Evolutionary conservation across 1,284 basidiomycete genomes (phyloP).

Genomic region (Trametes versicolor): DNA sequence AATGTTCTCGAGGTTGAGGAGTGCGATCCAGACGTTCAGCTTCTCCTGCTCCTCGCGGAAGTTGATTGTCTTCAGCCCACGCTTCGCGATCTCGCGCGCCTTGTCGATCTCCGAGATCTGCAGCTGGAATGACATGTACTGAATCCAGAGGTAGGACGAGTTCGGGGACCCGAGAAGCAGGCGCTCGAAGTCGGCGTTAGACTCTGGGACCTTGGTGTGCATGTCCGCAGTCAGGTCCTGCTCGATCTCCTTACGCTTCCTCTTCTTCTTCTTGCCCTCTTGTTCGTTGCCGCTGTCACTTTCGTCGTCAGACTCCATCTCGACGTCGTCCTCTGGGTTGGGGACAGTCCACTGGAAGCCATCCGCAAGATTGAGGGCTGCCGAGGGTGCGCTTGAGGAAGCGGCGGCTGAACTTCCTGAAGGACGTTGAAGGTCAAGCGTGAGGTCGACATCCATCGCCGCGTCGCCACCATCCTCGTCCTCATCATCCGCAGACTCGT

Average conservation of each 20-base stretch:
- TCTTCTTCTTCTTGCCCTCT: constrained; percentile 68
- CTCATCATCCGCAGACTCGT: constrained; percentile 52
- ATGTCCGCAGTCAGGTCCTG: constrained; percentile 88
- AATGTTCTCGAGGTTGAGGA: constrained; percentile 94
- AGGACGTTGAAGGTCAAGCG: constrained; percentile 28
- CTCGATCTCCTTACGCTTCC: constrained; percentile 76
- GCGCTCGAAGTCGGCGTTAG: constrained; percentile 94
- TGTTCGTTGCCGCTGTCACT: constrained; percentile 61
- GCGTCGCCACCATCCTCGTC: constrained; percentile 18
- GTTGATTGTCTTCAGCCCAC: constrained; percentile 89
- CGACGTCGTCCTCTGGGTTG: constrained; percentile 48
- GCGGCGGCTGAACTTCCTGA: constrained; percentile 5
- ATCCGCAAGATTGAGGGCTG: constrained; percentile 60
- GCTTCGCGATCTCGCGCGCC: constrained; percentile 87
- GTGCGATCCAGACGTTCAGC: constrained; percentile 97
- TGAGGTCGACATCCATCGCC: constrained; percentile 50
- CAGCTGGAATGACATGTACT: constrained; percentile 99
- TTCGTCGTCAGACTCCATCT: constrained; percentile 51
- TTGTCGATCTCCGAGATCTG: constrained; percentile 96
- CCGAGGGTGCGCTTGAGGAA: constrained; percentile 18
- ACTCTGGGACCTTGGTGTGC: constrained; percentile 87
- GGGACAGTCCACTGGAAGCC: constrained; percentile 78
- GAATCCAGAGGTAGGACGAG: constrained; percentile 98
- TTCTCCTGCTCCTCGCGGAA: constrained; percentile 98
- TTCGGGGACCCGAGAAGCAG: constrained; percentile 95